Base-by-base conservation (phyloP, 169 alveolate species). In the Babesia bigemina region DNA sequence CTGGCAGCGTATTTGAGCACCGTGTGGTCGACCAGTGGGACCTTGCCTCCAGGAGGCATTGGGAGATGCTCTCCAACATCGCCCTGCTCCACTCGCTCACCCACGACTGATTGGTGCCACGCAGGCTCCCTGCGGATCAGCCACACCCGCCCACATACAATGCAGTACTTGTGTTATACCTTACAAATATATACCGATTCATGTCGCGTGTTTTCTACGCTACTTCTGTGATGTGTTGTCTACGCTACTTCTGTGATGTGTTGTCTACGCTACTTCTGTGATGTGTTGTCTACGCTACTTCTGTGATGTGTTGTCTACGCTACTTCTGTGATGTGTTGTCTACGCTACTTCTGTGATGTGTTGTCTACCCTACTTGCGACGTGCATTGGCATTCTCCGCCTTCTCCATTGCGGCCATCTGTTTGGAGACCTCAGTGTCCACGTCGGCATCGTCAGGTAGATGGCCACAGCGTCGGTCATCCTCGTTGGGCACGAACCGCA, bases 41-140 rank as follows among this genome's bases (percentile, higher is more conserved):
- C 73, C 61, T 83, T 22, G 59, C 85, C 29, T 21, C 26, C 0
- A 24, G 86, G n/a, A 50, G 79, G 47, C 69, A 75, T 57, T 83
- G 85, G 90, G 90, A 83, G 45, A 53, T 83, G 21, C 58, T 83
- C 22, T 45, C 82, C 11, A 84, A 83, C 53, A 75, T 83, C 24
- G 74, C 73, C 33, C 45, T 53, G 22, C 47, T 83, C 28, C 81
- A 83, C n/a, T 52, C 90, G 33, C 48, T 75, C n/a, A 45, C 76
- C 17, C 60, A 63, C 8, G 58, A 63, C 7, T 62, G 22, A 45
- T 6, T 52, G 39, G 39, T 4, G 10, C 6, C 39, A 33, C n/a
- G n/a, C n/a, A n/a, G n/a, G n/a, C n/a, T n/a, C n/a, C n/a, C n/a
- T 33, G 39, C 39, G 6, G 2, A 33, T 33, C 39, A 33, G 39